Percentiles rank a stretch among this genome's conserved stretches.
Evolutionary conservation across 2,329 filamentous ascomycete genomes (phyloP).

Genomic region (Trichoderma atroviride): DNA sequence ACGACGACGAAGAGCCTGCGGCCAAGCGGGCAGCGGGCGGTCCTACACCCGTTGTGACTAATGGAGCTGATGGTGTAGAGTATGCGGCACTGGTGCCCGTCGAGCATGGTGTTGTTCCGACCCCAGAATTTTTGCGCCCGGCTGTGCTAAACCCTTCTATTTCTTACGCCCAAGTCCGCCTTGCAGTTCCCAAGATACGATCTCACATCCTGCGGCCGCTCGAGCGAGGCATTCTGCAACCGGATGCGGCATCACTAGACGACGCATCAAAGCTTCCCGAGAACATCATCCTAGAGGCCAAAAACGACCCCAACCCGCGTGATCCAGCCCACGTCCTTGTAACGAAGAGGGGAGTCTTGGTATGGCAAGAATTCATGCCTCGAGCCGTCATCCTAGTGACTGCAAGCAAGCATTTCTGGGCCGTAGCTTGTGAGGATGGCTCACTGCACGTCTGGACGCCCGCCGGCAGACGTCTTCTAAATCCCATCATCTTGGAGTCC

Average conservation of each 20-base stretch:
- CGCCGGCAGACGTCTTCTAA: constrained; percentile 82
- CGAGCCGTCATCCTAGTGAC: constrained; percentile 85
- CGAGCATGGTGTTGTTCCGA: constrained; percentile 64
- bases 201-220: constrained; percentile 80
- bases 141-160: constrained; percentile 83
- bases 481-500: constrained; percentile 82
- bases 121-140: constrained; percentile 83
- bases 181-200: constrained; percentile 86
- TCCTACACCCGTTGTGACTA: constrained; percentile 73
- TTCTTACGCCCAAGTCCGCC: constrained; percentile 76
- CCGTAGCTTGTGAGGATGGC: constrained; percentile 90
- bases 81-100: constrained; percentile 67
- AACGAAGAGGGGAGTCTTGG: constrained; percentile 73
- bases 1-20: constrained; percentile 68
- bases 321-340: constrained; percentile 86
- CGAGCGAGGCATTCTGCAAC: constrained; percentile 64
- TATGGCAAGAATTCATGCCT: constrained; percentile 96
- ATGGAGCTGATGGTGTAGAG: constrained; percentile 76
- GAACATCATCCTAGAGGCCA: constrained; percentile 82
- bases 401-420: constrained; percentile 89
- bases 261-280: constrained; percentile 66
- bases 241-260: constrained; percentile 55
- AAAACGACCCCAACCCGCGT: constrained; percentile 74
- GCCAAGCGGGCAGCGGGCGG: constrained; percentile 63
- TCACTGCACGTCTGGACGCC: constrained; percentile 90